Conservation (phyloP, 208 protist species). For the Wallacemonas rigidus region DNA sequence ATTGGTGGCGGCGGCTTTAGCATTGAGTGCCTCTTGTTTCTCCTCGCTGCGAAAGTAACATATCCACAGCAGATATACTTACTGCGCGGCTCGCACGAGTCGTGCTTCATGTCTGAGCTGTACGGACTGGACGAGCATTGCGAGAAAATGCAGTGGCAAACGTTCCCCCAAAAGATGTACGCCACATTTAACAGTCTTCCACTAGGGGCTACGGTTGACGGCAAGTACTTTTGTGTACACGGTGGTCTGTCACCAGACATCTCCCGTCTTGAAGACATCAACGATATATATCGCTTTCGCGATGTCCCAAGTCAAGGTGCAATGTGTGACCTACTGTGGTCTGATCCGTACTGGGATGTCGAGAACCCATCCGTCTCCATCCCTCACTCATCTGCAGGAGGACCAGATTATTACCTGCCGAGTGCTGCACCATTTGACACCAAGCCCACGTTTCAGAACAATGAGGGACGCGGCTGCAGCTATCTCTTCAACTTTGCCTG, state of each 20-base stretch:
- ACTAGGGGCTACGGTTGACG: slow-evolving; percentile 96
- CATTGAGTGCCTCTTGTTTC: slow-evolving; percentile 96
- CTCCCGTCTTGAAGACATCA: slow-evolving; percentile 92
- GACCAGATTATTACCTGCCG: slow-evolving; percentile 64
- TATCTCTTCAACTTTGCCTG: slow-evolving; percentile 86
- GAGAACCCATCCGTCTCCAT: slow-evolving; percentile 67
- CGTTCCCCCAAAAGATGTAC: slow-evolving; percentile 45
- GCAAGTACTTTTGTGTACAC: slow-evolving; percentile 99
- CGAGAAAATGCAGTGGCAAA: slow-evolving; percentile 89
- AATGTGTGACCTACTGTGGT: slow-evolving; percentile 99
- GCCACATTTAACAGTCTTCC: slow-evolving; percentile 97
- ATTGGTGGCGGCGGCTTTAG: slow-evolving; percentile 97
- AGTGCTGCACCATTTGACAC: slow-evolving; percentile 57
- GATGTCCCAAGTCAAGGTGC: slow-evolving; percentile 97
- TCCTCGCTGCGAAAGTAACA: slow-evolving; percentile 96
- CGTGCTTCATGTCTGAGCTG: slow-evolving; percentile 81
- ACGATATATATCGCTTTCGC: slow-evolving; percentile 94
- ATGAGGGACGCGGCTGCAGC: slow-evolving; percentile 75
- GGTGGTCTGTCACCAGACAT: slow-evolving; percentile 97
- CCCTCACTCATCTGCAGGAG: slow-evolving; percentile 36
- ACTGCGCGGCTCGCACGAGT: slow-evolving; percentile 94
- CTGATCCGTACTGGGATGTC: slow-evolving; percentile 97
- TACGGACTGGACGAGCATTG: slow-evolving; percentile 96
- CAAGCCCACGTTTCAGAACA: slow-evolving; percentile 59
- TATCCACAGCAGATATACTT: slow-evolving; percentile 89